Evolutionary conservation across 176 grass and related monocot species (phyloP).

Genomic region (Oryza longistaminata): DNA sequence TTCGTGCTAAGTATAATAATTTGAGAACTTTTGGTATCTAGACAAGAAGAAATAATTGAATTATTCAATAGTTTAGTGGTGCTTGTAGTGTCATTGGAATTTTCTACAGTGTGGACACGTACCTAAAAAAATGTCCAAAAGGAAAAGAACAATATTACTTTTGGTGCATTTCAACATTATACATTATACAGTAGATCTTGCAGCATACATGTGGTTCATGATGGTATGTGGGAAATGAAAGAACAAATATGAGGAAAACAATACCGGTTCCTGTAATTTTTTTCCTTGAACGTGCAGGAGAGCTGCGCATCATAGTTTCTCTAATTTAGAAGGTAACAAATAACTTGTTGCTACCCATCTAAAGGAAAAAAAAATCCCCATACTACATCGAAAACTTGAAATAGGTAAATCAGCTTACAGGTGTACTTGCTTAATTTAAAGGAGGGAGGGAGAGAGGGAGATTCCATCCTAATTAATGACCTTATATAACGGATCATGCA

Average conservation of each 20-base stretch:
- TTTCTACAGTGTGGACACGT: background rate
- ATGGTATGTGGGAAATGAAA: background rate
- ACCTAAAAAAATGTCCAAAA: background rate
- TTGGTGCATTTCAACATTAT: background rate
- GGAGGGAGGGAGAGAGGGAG: background rate
- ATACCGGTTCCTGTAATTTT: background rate
- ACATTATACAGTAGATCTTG: background rate
- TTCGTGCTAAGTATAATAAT: background rate
- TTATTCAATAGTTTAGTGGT: background rate
- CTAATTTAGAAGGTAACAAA: conserved; percentile 4
- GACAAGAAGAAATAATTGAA: background rate
- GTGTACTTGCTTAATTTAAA: background rate
- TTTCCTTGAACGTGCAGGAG: no score
- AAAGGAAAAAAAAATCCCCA: background rate
- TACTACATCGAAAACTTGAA: background rate
- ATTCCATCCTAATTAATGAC: background rate
- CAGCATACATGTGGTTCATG: background rate
- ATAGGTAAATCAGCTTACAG: background rate
- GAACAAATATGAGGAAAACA: background rate
- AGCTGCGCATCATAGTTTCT: background rate
- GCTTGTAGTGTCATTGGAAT: background rate
- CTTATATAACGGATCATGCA: background rate
- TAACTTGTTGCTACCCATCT: background rate
- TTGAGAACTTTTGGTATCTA: background rate
- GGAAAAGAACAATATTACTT: background rate